phyloP scores from a whole-genome alignment of 2,329 filamentous ascomycete species.

The Elsinoe fawcettii region DNA sequence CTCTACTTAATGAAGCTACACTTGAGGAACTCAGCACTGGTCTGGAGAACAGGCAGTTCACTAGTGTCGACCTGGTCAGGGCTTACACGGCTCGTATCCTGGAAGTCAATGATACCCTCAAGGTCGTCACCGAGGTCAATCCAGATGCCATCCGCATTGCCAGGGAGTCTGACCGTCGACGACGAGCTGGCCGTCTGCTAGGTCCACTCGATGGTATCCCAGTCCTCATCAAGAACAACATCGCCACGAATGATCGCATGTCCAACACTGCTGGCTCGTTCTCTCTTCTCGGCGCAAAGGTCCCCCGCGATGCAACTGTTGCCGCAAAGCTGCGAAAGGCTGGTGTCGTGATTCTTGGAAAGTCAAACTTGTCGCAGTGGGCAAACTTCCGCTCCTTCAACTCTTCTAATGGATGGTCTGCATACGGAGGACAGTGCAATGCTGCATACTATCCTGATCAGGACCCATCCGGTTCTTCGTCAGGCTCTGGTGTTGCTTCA shows the following conservation, averaged over 20 bases:
- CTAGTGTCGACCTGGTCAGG: slow-evolving; percentile 51
- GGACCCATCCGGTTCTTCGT: slow-evolving; percentile 55
- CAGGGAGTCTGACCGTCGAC: slow-evolving; percentile 28
- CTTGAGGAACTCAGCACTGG: slow-evolving; percentile 45
- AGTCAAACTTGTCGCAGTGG: slow-evolving; percentile 59
- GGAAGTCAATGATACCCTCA: slow-evolving; percentile 47
- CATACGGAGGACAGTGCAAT: slow-evolving; percentile 54
- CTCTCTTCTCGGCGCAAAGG: slow-evolving; percentile 51
- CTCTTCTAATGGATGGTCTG: slow-evolving; percentile 55
- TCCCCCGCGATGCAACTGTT: slow-evolving; percentile 51
- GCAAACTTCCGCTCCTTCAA: slow-evolving; percentile 54
- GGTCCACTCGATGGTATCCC: slow-evolving; percentile 30
- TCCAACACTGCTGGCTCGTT: slow-evolving; percentile 59
- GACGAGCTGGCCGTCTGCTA: slow-evolving; percentile 39
- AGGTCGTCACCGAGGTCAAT: slow-evolving; percentile 49
- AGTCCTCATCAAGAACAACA: slow-evolving; percentile 44
- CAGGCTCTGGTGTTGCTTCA: slow-evolving; percentile 53
- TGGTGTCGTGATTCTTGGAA: slow-evolving; percentile 58
- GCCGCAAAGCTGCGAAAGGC: slow-evolving; percentile 52
- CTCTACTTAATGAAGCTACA: slow-evolving; percentile 38
- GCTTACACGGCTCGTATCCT: slow-evolving; percentile 46
- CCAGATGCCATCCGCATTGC: slow-evolving; percentile 39
- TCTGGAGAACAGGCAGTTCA: slow-evolving; percentile 44
- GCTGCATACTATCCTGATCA: slow-evolving; percentile 55
- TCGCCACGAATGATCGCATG: slow-evolving; percentile 56